Percentiles rank a stretch among this genome's conserved stretches.
Evolutionary conservation across 2,329 filamentous ascomycete species (phyloP).

Genomic region (Alternaria triticina): DNA sequence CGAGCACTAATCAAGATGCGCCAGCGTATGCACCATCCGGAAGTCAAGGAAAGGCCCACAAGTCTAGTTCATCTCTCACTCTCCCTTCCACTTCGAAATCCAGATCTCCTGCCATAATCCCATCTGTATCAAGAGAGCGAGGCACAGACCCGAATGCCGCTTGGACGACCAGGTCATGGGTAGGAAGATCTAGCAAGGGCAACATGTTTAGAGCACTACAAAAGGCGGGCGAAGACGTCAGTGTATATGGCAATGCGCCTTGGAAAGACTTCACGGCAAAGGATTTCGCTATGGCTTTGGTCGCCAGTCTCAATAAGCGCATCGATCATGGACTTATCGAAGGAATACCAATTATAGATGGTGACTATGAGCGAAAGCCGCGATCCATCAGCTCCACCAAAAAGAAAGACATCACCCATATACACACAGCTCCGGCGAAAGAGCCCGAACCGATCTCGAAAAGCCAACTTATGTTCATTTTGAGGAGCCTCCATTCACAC

Average conservation of each 20-base stretch:
- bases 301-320: not conserved
- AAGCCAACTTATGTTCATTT: not conserved
- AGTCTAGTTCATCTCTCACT: not conserved
- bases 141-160: not conserved
- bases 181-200: not conserved
- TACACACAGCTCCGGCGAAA: not conserved
- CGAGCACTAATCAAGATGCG: not conserved
- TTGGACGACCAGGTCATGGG: not conserved
- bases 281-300: not conserved
- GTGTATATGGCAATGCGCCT: not conserved
- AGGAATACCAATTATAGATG: not conserved
- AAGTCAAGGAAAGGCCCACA: not conserved
- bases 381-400: not conserved
- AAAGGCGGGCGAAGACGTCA: not conserved
- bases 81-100: not conserved
- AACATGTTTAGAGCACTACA: not conserved
- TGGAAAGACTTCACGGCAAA: not conserved
- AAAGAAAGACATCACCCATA: not conserved
- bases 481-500: not conserved
- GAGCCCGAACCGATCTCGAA: not conserved
- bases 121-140: not conserved
- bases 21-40: not conserved
- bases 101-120: not conserved
- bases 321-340: not conserved
- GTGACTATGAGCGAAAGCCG: not conserved